These are phyloP conservation scores for Rhodotorula paludigena DNA, from an alignment of 768 basidiomycete genomes.

Conservation along the genomic window DNA sequence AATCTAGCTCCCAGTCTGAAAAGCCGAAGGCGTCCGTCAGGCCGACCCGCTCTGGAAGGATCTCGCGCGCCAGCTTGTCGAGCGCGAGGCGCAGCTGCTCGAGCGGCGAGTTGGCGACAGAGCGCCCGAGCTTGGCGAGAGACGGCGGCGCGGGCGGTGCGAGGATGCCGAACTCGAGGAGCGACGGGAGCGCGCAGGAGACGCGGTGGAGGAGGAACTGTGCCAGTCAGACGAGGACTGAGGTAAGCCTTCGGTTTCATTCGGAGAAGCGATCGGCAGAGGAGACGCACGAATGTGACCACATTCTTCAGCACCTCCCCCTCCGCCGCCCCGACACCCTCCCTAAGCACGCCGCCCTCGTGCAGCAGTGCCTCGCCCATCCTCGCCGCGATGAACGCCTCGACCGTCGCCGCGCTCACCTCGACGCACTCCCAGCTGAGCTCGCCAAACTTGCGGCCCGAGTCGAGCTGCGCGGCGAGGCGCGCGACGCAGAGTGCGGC, in stretches of 20 bases:
- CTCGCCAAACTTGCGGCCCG: conserved; percentile 43
- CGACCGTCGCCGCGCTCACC: conserved; percentile 61
- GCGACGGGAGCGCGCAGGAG: conserved; percentile 57
- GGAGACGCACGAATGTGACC: neutral
- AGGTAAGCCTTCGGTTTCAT: neutral
- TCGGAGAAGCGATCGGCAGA: neutral
- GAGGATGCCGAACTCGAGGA: conserved; percentile 57
- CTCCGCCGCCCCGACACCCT: conserved; percentile 34
- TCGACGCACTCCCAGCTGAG: conserved; percentile 59
- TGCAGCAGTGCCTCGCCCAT: conserved; percentile 48
- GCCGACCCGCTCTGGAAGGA: conserved; percentile 63
- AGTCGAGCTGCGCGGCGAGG: conserved; percentile 48
- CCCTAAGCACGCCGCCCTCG: conserved; percentile 46
- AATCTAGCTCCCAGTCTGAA: conserved; percentile 68
- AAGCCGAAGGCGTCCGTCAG: conserved; percentile 70
- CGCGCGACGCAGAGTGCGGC: conserved; percentile 59
- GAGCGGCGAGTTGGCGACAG: neutral
- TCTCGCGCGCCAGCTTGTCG: neutral
- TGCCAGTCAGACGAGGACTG: neutral
- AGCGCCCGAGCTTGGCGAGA: neutral
- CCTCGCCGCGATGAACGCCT: conserved; percentile 62
- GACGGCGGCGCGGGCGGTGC: conserved; percentile 41
- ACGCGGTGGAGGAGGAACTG: conserved; percentile 62
- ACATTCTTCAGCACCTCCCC: conserved; percentile 38
- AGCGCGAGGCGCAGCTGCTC: conserved; percentile 17